phyloP scores from a whole-genome alignment of 352 stramenopile genomes.

The Pythium plurisporium region DNA sequence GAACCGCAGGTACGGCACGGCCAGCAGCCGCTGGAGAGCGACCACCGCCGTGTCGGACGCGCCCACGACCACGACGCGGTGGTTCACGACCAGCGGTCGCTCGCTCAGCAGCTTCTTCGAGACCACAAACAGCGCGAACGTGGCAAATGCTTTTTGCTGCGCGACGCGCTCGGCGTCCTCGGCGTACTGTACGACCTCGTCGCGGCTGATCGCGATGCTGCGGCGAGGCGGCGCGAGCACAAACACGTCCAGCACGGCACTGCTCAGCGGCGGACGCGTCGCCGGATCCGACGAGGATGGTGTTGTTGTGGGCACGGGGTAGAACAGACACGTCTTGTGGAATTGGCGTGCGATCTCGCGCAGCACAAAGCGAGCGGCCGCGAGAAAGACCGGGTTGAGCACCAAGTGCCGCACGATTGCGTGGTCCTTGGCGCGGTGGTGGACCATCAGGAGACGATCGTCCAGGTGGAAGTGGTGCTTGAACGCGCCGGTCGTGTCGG shows the following conservation, averaged over 20 bases:
- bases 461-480: conserved; percentile 41
- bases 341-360: conserved; percentile 48
- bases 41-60: conserved; percentile 75
- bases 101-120: conserved; percentile 83
- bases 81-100: conserved; percentile 77
- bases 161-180: conserved; percentile 32
- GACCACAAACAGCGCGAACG: conserved; percentile 81
- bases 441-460: conserved; percentile 38
- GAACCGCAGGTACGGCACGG: conserved; percentile 82
- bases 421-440: conserved; percentile 53
- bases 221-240: conserved; percentile 54
- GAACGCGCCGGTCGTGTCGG: conserved; percentile 26
- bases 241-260: conserved; percentile 50
- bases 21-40: conserved; percentile 70
- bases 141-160: conserved; percentile 20
- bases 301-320: conserved; percentile 1
- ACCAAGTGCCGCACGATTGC: conserved; percentile 37
- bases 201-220: conserved; percentile 33
- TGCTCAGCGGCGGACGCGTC: conserved; percentile 19
- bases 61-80: conserved; percentile 84
- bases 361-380: conserved; percentile 36
- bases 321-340: conserved; percentile 47
- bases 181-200: conserved; percentile 45
- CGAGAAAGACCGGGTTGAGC: conserved; percentile 55
- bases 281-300: no score